Evolutionary conservation across 2,329 filamentous ascomycete genomes (phyloP), one percentile per base, ranked within the genome.

Genomic region (Verticillium albo-atrum): DNA sequence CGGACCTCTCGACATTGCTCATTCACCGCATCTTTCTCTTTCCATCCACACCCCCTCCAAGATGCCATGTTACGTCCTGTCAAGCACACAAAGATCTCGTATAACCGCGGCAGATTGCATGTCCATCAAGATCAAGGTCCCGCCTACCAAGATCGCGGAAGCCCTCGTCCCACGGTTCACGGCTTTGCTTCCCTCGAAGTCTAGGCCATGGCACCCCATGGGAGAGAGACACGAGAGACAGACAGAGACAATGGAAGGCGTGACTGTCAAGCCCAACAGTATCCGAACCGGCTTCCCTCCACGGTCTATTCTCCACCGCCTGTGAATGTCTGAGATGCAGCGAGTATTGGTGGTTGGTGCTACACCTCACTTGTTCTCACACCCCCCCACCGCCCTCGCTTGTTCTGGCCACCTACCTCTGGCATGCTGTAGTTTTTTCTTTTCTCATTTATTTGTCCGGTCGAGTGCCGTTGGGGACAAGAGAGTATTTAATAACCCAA

Each of bases 51-150:
- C 30, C 52, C 17, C 27, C 25, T 12, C 15, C 25, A 23, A 12
- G 6, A 17, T 15, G 10, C 20, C 12, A 17, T 54, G n/a, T 32
- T 12, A n/a, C 7, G 15, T 26, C 27, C 28, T 20, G n/a, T 52
- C 14, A 9, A 25, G 47, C 26, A 23, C 15, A 9, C 56, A 58
- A 30, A 63, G 63, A 64, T 64, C 63, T 64, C 63, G 63, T 63
- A 64, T 64, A 60, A 64, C 61, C 50, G 56, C 63, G 63, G 63
- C 58, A 63, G 58, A 50, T 60, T 62, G 63, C 63, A 64, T 58
- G 60, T 60, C 55, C 58, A 62, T 60, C 62, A 58, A 59, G 62
- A 63, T 63, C 60, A 35, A 59, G 58, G 55, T 59, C 57, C 62
- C 62, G 60, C 61, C 59, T 59, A 62, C 62, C 62, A 62, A 61